These are phyloP conservation scores for Ganoderma multipileum DNA, from an alignment of 1,284 basidiomycete species.

Conservation along the genomic window DNA sequence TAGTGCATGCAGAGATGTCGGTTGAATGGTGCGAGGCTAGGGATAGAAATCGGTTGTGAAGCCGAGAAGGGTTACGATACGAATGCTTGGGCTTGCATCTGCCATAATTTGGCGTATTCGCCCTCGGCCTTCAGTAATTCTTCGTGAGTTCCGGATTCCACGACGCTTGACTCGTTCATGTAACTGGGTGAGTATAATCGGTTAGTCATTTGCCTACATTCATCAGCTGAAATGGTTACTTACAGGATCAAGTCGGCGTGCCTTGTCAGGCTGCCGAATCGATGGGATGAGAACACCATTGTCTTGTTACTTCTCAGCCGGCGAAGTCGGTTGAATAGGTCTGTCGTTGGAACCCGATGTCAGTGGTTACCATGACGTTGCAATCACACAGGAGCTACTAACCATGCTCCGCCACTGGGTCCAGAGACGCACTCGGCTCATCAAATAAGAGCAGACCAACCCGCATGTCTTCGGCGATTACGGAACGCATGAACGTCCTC, in stretches of 20 bases:
- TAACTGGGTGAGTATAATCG: constrained; percentile 38
- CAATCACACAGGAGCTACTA: constrained; percentile 7
- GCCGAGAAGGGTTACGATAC: constrained; percentile 21
- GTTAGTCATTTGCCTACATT: too few relatives aligned
- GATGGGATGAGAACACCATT: constrained; percentile 73
- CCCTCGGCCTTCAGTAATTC: constrained; percentile 52
- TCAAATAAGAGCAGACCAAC: not conserved
- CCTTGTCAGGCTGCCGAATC: constrained; percentile 71
- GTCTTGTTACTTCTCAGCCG: constrained; percentile 61
- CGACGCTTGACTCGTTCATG: constrained; percentile 61
- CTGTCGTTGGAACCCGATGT: constrained; percentile 43
- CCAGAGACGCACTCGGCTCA: not conserved
- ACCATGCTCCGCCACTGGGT: constrained; percentile 75
- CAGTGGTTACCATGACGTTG: not conserved
- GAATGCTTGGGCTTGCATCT: constrained; percentile 62
- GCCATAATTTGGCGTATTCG: constrained; percentile 62
- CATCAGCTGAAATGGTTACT: constrained; percentile 8
- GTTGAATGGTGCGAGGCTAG: not conserved
- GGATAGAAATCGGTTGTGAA: not conserved
- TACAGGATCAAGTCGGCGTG: constrained; percentile 69
- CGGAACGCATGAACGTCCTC: not conserved
- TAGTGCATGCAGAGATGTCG: not conserved
- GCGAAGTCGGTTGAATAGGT: constrained; percentile 60
- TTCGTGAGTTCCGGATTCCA: constrained; percentile 60
- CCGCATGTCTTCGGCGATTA: not conserved